Base-by-base conservation (phyloP, 2,329 filamentous ascomycete genomes). In the Aureobasidium vineae region DNA sequence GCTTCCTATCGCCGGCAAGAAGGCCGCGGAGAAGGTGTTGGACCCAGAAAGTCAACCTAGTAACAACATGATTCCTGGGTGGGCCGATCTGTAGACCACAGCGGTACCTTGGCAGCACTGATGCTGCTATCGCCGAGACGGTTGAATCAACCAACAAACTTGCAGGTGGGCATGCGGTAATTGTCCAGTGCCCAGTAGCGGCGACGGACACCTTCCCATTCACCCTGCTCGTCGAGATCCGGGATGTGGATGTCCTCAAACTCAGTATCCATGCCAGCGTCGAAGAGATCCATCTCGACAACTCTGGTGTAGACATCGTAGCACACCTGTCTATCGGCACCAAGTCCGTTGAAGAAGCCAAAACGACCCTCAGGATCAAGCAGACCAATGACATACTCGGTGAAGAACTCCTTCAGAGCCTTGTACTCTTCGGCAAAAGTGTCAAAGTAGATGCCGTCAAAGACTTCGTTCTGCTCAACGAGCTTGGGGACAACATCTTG, bases 281-380 rank as follows among this genome's bases (percentile, higher is more conserved):
- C 93, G 69, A 89, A 86, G 26, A 96, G 82, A 78, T 98, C 92
- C 83, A 97, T 88, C 78, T 98, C 94, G 1, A 91, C 89, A 2
- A 98, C 91, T 76, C 90, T 92, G 63, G 89, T 90, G 79, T 98
- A 98, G 28, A 99, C 93, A 79, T 98, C 95, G 78, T 98, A 98
- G 78, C 92, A 97, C 69, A 98, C 88, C 76, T 89, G 88, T 53
- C 95, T 84, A 78, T 99, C 95, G 2, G 95, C 95, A 0, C 95
- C 95, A 67, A 98, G 86, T 0, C 95, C 86, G 70, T 88, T 87
- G 75, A 88, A 88, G 77, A 87, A 88, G 38, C 86, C 83, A 76
- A 86, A 88, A 54, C 78, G 80, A 45, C 79, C 79, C 11, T 78
- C 74, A 33, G 84, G 81, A 70, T 90, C 88, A 53, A 99, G 80